Percentiles rank a stretch among this genome's conserved stretches.
phyloP scores from a whole-genome alignment of 2,329 filamentous ascomycete genomes.

The Pseudonectria foliicola region DNA sequence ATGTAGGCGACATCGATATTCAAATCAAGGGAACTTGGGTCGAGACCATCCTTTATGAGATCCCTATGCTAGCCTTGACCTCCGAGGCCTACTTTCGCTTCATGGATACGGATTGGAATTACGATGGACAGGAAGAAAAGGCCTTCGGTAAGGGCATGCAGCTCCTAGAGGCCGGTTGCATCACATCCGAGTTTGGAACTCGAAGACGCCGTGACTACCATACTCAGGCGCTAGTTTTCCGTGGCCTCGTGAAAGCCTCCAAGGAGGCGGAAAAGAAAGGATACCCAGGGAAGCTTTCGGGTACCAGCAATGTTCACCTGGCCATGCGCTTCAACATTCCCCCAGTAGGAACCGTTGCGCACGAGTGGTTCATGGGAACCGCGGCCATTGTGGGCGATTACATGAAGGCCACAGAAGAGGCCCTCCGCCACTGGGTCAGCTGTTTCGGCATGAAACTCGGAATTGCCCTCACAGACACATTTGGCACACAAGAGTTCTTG shows the following conservation, averaged over 20 bases:
- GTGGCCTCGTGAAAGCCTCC: slow-evolving; percentile 73
- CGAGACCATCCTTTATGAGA: slow-evolving; percentile 96
- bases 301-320: slow-evolving; percentile 94
- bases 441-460: slow-evolving; percentile 82
- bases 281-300: slow-evolving; percentile 66
- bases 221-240: slow-evolving; percentile 86
- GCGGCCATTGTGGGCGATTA: slow-evolving; percentile 88
- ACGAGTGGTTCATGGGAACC: slow-evolving; percentile 99
- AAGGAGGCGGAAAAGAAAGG: slow-evolving; percentile 60
- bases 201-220: slow-evolving; percentile 86
- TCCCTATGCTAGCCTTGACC: slow-evolving; percentile 82
- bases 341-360: slow-evolving; percentile 82
- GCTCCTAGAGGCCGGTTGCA: slow-evolving; percentile 74
- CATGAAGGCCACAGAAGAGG: slow-evolving; percentile 72
- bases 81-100: slow-evolving; percentile 98
- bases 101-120: slow-evolving; percentile 86
- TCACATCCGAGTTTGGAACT: slow-evolving; percentile 91
- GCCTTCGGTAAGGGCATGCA: slow-evolving; percentile 74
- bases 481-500: slow-evolving; percentile 85
- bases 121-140: slow-evolving; percentile 77
- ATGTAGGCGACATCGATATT: slow-evolving; percentile 69
- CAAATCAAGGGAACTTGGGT: slow-evolving; percentile 78
- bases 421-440: slow-evolving; percentile 79
- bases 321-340: slow-evolving; percentile 85
- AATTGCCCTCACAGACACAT: slow-evolving; percentile 92